These are phyloP conservation scores for Metarhizium album DNA, from an alignment of 2,329 filamentous ascomycete species.

Conservation along the genomic window DNA sequence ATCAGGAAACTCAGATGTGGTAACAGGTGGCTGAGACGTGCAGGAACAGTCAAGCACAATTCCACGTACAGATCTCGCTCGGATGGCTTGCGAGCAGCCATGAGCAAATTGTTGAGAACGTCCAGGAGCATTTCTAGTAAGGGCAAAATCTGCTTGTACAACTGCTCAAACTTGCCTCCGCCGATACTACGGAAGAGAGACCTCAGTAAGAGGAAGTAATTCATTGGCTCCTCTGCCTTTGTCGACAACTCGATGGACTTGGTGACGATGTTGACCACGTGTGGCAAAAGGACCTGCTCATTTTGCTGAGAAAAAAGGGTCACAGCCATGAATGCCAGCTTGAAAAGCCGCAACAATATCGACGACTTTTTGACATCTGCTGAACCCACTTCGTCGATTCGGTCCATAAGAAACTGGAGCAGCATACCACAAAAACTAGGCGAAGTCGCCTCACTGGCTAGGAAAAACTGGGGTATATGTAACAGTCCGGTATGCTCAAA, in stretches of 20 bases:
- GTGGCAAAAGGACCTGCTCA: slow-evolving; percentile 86
- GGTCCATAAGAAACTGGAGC: slow-evolving; percentile 91
- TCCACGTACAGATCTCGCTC: slow-evolving; percentile 97
- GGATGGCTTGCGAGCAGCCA: slow-evolving; percentile 79
- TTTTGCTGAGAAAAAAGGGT: slow-evolving; percentile 92
- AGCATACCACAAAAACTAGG: slow-evolving; percentile 98
- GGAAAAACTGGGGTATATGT: slow-evolving; percentile 94
- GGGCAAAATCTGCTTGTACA: slow-evolving; percentile 96
- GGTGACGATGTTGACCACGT: slow-evolving; percentile 94
- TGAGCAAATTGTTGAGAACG: slow-evolving; percentile 86
- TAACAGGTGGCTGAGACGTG: slow-evolving; percentile 83
- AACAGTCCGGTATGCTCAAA: slow-evolving; percentile 91
- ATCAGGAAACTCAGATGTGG: slow-evolving; percentile 95
- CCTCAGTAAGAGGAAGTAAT: slow-evolving; percentile 89
- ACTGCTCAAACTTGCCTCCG: slow-evolving; percentile 89
- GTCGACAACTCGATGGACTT: slow-evolving; percentile 95
- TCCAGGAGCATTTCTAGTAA: slow-evolving; percentile 95
- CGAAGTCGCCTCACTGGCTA: slow-evolving; percentile 96
- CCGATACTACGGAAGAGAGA: slow-evolving; percentile 95
- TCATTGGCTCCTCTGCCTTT: slow-evolving; percentile 93
- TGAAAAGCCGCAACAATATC: slow-evolving; percentile 88
- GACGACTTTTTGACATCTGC: slow-evolving; percentile 86
- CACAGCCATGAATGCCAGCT: slow-evolving; percentile 98
- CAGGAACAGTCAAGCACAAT: slow-evolving; percentile 89
- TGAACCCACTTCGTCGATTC: slow-evolving; percentile 88